A percentile compares a stretch with the other conserved stretches of the same genome.
phyloP scores from a whole-genome alignment of 352 stramenopile species.

The Phytopythium oedochilum region DNA sequence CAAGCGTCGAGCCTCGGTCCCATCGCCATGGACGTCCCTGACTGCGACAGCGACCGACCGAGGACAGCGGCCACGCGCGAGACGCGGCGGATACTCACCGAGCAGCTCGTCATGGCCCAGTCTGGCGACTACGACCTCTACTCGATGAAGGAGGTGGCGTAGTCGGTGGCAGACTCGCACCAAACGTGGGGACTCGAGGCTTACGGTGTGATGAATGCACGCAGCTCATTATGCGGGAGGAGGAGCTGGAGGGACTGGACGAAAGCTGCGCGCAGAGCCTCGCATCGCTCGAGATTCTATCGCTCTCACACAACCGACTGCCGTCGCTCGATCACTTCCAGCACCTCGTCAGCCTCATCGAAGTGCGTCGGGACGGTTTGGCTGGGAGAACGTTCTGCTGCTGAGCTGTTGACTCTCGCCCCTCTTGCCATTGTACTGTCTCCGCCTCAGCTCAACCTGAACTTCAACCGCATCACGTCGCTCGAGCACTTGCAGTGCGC shows the following conservation, averaged over 20 bases:
- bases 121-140: slow-evolving; percentile 58
- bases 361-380: too few relatives aligned
- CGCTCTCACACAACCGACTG: slow-evolving; percentile 75
- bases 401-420: too few relatives aligned
- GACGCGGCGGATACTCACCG: slow-evolving; percentile 17
- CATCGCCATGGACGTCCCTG: slow-evolving; percentile 2
- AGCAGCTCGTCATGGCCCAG: slow-evolving; percentile 51
- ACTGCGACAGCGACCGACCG: background rate
- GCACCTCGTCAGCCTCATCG: slow-evolving; percentile 65
- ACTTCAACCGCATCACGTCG: slow-evolving; percentile 57
- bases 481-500: slow-evolving; percentile 49
- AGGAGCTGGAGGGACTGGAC: slow-evolving; percentile 42
- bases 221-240: slow-evolving; percentile 76
- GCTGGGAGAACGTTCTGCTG: too few relatives aligned
- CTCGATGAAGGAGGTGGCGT: slow-evolving; percentile 54
- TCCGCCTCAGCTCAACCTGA: slow-evolving; percentile 50
- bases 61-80: background rate
- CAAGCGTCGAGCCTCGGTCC: background rate
- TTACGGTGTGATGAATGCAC: too few relatives aligned
- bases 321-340: slow-evolving; percentile 56
- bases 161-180: background rate
- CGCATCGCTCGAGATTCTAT: slow-evolving; percentile 68
- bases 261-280: slow-evolving; percentile 51
- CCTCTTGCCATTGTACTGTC: background rate
- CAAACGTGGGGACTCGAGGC: too few relatives aligned